Base-by-base conservation (phyloP, 2,329 filamentous ascomycete genomes). In the Orbilia blumenaviensis region DNA sequence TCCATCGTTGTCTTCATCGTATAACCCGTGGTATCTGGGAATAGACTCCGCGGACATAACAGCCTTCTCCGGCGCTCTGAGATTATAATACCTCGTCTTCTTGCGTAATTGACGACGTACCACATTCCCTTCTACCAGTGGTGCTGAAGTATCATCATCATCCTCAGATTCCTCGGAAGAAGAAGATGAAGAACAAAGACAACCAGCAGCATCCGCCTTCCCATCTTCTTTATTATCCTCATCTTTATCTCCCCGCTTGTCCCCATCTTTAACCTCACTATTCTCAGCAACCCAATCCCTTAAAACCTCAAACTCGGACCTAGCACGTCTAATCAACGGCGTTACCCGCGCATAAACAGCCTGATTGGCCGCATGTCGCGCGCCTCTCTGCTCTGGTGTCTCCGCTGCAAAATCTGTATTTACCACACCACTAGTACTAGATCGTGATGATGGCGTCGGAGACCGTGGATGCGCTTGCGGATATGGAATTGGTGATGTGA, bases 221-320 rank as follows among this genome's bases (percentile, higher is more conserved):
- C n/a, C n/a, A n/a, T n/a, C n/a, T n/a, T n/a, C n/a, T 2, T 16
- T n/a, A 2, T 23, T 9, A 44, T 21, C 18, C 2, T 44, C 18
- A 8, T 23, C 3, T 10, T 44, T 9, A 4, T 23, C 18, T 8
- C 21, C 38, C 12, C 7, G 12, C 16, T 16, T n/a, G 38, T n/a
- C 52, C 32, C 38, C 18, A 36, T 34, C 7, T 29, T 5, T 25
- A 12, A 34, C 16, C 6, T 18, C 52, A 8, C 52, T 12, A 56
- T 56, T 36, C 32, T 25, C 52, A 36, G 29, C 18, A 38, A 56
- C 52, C 52, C 52, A 56, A 38, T 56, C 52, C 18, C 52, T 56
- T 2, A 56, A 8, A 2, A n/a, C 2, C 2, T 56, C 52, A 25
- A 56, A 38, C 52, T 12, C 52, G n/a, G 52, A 56, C 6, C 32